Evolutionary conservation across 2,329 filamentous ascomycete species (phyloP), one percentile per base, ranked within the genome.

Genomic region (Lasiodiplodia hormozganensis): DNA sequence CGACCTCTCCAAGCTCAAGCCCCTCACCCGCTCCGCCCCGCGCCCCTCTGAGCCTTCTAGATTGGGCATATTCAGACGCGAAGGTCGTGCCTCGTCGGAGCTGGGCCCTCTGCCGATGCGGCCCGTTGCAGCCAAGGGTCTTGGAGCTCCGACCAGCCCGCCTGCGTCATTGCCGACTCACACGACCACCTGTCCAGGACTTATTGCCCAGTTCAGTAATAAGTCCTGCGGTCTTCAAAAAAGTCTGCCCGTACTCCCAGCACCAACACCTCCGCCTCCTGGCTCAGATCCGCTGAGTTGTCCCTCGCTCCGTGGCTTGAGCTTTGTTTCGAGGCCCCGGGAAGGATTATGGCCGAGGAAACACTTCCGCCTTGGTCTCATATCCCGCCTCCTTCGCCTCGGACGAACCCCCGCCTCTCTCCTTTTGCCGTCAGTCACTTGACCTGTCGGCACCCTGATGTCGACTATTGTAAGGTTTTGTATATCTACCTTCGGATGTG

Each of bases 41-140:
- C 34, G 58, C 58, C 31, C 6, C 23, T 49, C 36, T 34, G 25
- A 6, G 4, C 8, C n/a, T 43, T 5, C 58, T 51, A 36, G n/a
- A 47, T 62, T n/a, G 16, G 38, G 40, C 38, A 12, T 14, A 6
- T 18, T 12, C 52, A 18, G 16, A 18, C 14, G 18, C 8, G 31
- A 57, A 34, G 28, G 28, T 57, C n/a, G 36, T 12, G 11, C 38
- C 21, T 8, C 18, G 1, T 52, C 43, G 43, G 60, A 52, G 18
- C 11, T 36, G 43, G 4, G 43, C 51, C 3, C 43, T 18, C 43
- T 51, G 58, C 58, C 58, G 58, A 62, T 18, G 58, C 60, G 60
- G 60, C 60, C 60, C 60, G 60, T 25, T 64, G 60, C 60, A 64
- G 43, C 11, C 43, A 31, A 51, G 60, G 60, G 43, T 52, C 43